phyloP scores from a whole-genome alignment of 225 moss, liverwort and hornwort genomes.

The Physcomitrium patens region DNA sequence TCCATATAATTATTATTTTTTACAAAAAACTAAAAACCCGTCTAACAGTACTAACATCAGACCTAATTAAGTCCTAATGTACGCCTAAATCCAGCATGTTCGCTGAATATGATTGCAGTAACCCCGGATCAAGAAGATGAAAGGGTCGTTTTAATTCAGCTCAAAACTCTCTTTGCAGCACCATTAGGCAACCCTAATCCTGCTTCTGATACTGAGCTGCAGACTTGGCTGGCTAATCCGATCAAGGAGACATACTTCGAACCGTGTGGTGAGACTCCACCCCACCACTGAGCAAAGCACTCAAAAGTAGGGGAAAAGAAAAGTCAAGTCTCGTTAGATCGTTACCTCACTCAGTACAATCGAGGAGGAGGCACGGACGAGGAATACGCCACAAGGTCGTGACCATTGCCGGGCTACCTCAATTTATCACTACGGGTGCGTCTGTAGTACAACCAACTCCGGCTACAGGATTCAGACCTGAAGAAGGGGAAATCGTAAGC shows the following conservation, averaged over 20 bases:
- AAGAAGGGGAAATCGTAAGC: background rate
- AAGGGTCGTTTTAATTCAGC: conserved; percentile 6
- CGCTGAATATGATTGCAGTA: background rate
- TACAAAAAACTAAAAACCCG: background rate
- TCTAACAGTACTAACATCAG: background rate
- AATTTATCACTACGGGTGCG: background rate
- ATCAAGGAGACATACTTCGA: background rate
- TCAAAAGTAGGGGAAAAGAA: too few relatives aligned
- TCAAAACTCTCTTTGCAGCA: background rate
- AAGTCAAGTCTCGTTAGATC: background rate
- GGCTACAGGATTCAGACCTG: background rate
- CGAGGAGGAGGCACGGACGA: background rate
- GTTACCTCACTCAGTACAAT: background rate
- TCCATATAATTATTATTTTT: too few relatives aligned
- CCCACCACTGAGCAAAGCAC: too few relatives aligned
- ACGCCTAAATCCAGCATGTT: background rate
- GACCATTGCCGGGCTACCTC: conserved; percentile 17
- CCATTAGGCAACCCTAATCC: conserved; percentile 30
- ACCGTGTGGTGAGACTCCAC: too few relatives aligned
- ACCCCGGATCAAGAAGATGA: background rate
- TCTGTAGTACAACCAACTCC: background rate
- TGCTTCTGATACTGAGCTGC: background rate
- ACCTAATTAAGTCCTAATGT: conserved; percentile 7
- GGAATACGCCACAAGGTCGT: background rate
- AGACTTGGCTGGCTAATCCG: background rate